Evolutionary conservation across 2,329 filamentous ascomycete genomes (phyloP).

Genomic region (Colletotrichum neosansevieriae): DNA sequence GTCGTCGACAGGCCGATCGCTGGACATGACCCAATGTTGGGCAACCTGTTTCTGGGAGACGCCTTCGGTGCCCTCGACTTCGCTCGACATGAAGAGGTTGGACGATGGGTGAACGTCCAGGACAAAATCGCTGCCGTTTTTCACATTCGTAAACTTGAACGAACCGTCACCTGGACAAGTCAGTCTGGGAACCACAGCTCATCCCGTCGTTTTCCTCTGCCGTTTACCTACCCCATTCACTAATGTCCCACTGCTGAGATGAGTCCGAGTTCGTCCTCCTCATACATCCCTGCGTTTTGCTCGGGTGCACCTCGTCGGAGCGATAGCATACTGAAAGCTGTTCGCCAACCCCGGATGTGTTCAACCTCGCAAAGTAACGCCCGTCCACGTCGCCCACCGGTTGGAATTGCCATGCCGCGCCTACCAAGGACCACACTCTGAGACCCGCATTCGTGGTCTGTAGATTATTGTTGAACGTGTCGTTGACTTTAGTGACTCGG

Average conservation of each 20-base stretch:
- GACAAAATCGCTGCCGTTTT: conserved; percentile 49
- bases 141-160: conserved; percentile 48
- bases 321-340: conserved; percentile 49
- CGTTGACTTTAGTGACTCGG: conserved; percentile 48
- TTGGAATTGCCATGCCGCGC: conserved; percentile 48
- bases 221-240: conserved; percentile 42
- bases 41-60: conserved; percentile 45
- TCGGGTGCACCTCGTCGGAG: conserved; percentile 43
- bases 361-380: conserved; percentile 50
- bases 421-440: conserved; percentile 40
- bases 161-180: conserved; percentile 40
- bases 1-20: conserved; percentile 47
- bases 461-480: conserved; percentile 35
- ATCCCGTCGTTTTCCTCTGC: too few relatives aligned
- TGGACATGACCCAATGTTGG: conserved; percentile 52
- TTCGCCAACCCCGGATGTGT: conserved; percentile 44
- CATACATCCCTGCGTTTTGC: conserved; percentile 48
- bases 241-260: conserved; percentile 51
- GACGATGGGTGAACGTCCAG: conserved; percentile 50
- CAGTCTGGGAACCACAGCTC: not conserved
- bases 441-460: conserved; percentile 41
- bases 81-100: conserved; percentile 48
- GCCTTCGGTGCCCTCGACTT: conserved; percentile 40
- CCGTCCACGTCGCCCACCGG: conserved; percentile 44
- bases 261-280: conserved; percentile 43